Conservation (phyloP, 83 land plant species). For the Larix sibirica region DNA sequence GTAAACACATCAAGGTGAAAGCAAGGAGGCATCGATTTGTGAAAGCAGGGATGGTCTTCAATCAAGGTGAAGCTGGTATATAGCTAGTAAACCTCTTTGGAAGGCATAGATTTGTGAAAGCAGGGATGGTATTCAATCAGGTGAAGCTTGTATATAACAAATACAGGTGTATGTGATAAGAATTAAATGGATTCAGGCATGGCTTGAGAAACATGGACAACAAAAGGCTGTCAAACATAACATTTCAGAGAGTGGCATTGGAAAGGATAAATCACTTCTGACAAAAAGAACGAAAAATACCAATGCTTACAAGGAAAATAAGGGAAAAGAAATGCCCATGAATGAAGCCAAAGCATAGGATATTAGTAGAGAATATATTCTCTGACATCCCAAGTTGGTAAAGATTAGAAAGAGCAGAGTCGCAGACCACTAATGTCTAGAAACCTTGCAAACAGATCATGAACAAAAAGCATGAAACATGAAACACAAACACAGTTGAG, state of each 20-base stretch:
- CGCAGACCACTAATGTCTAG: not conserved
- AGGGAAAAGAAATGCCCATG: not conserved
- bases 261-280: not conserved
- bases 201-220: not conserved
- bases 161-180: not conserved
- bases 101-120: too few relatives aligned
- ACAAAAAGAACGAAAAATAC: not conserved
- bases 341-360: not conserved
- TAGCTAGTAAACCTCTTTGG: too few relatives aligned
- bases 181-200: not conserved
- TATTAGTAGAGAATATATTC: not conserved
- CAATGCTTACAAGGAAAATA: not conserved
- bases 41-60: too few relatives aligned
- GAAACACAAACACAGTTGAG: too few relatives aligned
- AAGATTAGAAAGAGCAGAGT: not conserved
- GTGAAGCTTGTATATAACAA: not conserved
- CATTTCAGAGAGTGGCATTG: not conserved
- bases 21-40: too few relatives aligned
- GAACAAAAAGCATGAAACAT: too few relatives aligned
- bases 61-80: too few relatives aligned
- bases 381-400: not conserved
- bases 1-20: too few relatives aligned
- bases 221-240: not conserved
- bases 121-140: too few relatives aligned
- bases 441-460: not conserved